Conservation (phyloP, 768 basidiomycete species). For the Lactarius indigo region DNA sequence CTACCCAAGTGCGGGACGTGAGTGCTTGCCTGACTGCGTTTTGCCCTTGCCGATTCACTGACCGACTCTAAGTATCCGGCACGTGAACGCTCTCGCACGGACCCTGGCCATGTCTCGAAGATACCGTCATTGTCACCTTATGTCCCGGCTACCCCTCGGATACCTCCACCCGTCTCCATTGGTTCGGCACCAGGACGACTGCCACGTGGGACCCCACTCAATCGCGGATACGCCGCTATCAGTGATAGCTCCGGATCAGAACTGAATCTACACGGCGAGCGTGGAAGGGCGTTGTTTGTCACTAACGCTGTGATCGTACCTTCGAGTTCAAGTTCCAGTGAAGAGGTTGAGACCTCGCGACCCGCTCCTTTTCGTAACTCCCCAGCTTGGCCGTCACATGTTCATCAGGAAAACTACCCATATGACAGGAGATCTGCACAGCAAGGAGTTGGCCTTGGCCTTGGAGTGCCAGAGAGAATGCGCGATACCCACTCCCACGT, state of each 20-base stretch:
- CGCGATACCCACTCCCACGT: not conserved
- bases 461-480: not conserved
- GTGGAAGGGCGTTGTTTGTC: slow-evolving; percentile 21
- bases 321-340: slow-evolving; percentile 22
- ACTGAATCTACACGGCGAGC: slow-evolving; percentile 15
- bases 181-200: slow-evolving; percentile 8
- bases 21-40: not conserved
- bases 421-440: slow-evolving; percentile 2
- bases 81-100: slow-evolving; percentile 25
- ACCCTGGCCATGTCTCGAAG: slow-evolving; percentile 23
- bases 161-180: slow-evolving; percentile 12
- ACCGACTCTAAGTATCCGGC: not conserved
- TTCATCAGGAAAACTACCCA: not conserved
- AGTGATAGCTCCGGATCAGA: slow-evolving; percentile 21
- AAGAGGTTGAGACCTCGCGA: slow-evolving; percentile 8
- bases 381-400: slow-evolving; percentile 4
- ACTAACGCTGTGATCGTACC: slow-evolving; percentile 21
- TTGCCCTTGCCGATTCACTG: not conserved
- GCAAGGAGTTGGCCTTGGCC: slow-evolving; percentile 16
- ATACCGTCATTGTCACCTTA: slow-evolving; percentile 20
- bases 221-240: slow-evolving; percentile 10
- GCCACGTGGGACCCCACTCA: not conserved
- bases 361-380: not conserved
- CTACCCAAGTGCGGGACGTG: slow-evolving; percentile 2
- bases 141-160: slow-evolving; percentile 16